phyloP scores from a whole-genome alignment of 495 filamentous ascomycete genomes.

The Aspergillus carlsbadensis region DNA sequence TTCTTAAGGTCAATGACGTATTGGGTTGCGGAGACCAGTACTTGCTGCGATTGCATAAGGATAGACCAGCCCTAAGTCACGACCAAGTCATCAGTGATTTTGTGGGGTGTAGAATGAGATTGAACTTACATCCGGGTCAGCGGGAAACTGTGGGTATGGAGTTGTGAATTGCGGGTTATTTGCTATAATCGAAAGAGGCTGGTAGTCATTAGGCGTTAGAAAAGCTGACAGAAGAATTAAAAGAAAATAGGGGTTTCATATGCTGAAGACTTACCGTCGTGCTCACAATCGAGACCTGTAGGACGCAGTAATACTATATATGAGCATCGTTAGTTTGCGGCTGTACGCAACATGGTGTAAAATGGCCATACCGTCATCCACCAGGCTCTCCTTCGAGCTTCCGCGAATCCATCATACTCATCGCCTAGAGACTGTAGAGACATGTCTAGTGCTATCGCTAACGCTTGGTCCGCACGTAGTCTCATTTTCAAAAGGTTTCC shows the following conservation, averaged over 20 bases:
- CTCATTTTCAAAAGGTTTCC: slow-evolving; percentile 63
- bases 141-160: slow-evolving; percentile 49
- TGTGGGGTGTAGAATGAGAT: neutral
- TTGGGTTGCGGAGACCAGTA: slow-evolving; percentile 54
- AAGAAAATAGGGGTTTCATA: neutral
- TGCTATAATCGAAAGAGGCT: slow-evolving; percentile 54
- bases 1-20: slow-evolving; percentile 55
- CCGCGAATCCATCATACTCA: slow-evolving; percentile 50
- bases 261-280: slow-evolving; percentile 45
- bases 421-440: slow-evolving; percentile 46
- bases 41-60: slow-evolving; percentile 57
- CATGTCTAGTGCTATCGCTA: slow-evolving; percentile 53
- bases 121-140: slow-evolving; percentile 51
- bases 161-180: slow-evolving; percentile 59
- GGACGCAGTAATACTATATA: slow-evolving; percentile 54
- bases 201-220: slow-evolving; percentile 4
- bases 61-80: slow-evolving; percentile 49
- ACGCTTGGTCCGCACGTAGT: slow-evolving; percentile 55
- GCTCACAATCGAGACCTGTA: slow-evolving; percentile 60
- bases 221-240: neutral
- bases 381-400: slow-evolving; percentile 57
- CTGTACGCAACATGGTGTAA: neutral
- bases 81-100: slow-evolving; percentile 9
- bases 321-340: slow-evolving; percentile 13
- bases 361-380: slow-evolving; percentile 56